These are phyloP conservation scores for Ceratocystis cubensis DNA, from an alignment of 2,329 filamentous ascomycete genomes.

Conservation along the genomic window DNA sequence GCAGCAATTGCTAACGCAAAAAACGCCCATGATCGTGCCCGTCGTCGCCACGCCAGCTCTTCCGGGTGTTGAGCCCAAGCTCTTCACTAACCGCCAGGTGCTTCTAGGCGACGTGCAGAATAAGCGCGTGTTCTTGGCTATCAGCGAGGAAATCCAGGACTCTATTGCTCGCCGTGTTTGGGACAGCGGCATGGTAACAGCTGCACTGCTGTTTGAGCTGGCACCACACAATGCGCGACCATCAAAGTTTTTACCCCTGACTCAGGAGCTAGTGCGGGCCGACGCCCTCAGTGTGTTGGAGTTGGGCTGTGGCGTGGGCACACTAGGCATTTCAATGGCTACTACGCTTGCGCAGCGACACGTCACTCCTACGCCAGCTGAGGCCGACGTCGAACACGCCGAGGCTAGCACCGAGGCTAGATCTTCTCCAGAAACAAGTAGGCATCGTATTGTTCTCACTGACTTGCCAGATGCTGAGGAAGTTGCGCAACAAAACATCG, in stretches of 20 bases:
- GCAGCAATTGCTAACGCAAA: conserved; percentile 15
- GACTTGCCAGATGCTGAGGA: conserved; percentile 44
- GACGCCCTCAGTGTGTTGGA: conserved; percentile 33
- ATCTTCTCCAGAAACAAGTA: background rate
- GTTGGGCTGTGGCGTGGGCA: conserved; percentile 45
- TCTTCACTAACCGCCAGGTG: conserved; percentile 19
- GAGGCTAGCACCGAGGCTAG: background rate
- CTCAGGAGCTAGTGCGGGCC: background rate
- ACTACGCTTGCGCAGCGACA: conserved; percentile 27
- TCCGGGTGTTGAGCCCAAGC: conserved; percentile 11
- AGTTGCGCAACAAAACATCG: conserved; percentile 38
- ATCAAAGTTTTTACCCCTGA: conserved; percentile 6
- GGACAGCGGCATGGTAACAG: conserved; percentile 42
- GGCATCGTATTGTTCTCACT: conserved; percentile 37
- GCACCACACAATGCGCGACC: background rate
- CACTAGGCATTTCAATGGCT: conserved; percentile 40
- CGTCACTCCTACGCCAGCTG: background rate
- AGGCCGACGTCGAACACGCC: background rate
- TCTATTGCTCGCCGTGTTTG: conserved; percentile 48
- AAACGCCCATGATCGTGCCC: conserved; percentile 19
- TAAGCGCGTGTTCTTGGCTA: conserved; percentile 18
- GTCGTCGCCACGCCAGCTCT: conserved; percentile 14
- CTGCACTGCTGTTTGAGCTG: conserved; percentile 27
- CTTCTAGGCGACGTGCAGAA: conserved; percentile 20
- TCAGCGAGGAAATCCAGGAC: conserved; percentile 47